A percentile compares a stretch with the other conserved stretches of the same genome.
Evolutionary conservation across 2,329 filamentous ascomycete genomes (phyloP).

Genomic region (Torrubiella hemipterigena): DNA sequence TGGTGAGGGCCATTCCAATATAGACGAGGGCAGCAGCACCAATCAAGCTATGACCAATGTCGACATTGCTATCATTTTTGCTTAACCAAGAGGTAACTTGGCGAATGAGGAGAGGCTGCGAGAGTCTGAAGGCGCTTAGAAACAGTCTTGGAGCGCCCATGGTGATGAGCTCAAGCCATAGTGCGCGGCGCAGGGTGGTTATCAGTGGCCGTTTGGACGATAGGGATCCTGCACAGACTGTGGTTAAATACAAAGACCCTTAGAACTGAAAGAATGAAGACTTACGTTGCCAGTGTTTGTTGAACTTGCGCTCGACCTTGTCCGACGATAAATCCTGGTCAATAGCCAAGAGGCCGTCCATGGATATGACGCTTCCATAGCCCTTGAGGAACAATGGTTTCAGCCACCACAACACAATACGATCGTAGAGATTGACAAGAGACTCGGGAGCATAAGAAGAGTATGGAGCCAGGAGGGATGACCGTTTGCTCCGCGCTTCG

Average conservation of each 20-base stretch:
- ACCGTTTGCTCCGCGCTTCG: slow-evolving; percentile 2
- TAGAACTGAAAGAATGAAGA: too few species aligned
- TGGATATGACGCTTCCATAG: slow-evolving; percentile 1
- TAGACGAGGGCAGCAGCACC: slow-evolving; percentile 3
- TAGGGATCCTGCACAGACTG: too few species aligned
- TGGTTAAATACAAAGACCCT: too few species aligned
- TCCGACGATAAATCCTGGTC: slow-evolving; percentile 3
- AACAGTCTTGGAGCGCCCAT: slow-evolving; percentile 1
- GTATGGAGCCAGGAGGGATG: slow-evolving; percentile 1
- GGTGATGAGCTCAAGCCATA: not conserved
- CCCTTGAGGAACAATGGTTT: slow-evolving; percentile 1
- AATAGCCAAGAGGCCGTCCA: slow-evolving; percentile 4
- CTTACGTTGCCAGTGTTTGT: too few species aligned
- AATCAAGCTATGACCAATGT: slow-evolving; percentile 4
- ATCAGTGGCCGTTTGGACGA: too few species aligned
- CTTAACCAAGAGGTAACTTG: too few species aligned
- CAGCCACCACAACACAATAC: slow-evolving; percentile 4
- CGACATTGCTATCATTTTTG: slow-evolving; percentile 1
- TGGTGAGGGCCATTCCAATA: slow-evolving; percentile 13
- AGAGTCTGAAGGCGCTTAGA: slow-evolving; percentile 1
- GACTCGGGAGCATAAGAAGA: not conserved
- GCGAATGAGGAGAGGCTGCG: slow-evolving; percentile 2
- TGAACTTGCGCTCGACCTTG: too few species aligned
- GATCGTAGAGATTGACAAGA: slow-evolving; percentile 1
- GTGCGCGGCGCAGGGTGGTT: too few species aligned